Percentiles rank a stretch among this genome's conserved stretches.
Evolutionary conservation across 805 yeast genomes (phyloP).

Genomic region (Ogataea nonfermentans): DNA sequence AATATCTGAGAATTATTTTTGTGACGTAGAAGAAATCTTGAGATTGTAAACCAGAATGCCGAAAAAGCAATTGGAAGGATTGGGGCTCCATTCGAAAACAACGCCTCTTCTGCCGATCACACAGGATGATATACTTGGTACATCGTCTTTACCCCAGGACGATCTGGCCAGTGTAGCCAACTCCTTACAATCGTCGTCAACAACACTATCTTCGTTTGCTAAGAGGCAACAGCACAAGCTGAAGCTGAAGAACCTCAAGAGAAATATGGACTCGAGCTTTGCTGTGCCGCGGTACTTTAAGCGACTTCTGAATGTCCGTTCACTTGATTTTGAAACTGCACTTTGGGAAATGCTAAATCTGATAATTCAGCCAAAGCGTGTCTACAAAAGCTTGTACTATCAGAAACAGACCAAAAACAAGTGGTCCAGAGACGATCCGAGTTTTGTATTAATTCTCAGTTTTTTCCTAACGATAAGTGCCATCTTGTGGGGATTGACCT

Average conservation of each 20-base stretch:
- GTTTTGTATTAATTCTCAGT: slow-evolving; percentile 74
- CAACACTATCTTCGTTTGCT: slow-evolving; percentile 26
- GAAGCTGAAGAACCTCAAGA: slow-evolving; percentile 21
- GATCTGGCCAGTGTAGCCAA: slow-evolving; percentile 28
- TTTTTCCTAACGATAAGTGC: slow-evolving; percentile 69
- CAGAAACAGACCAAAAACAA: slow-evolving; percentile 75
- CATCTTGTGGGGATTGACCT: slow-evolving; percentile 86
- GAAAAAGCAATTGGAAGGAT: slow-evolving; percentile 22
- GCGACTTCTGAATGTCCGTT: slow-evolving; percentile 66
- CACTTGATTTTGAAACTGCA: slow-evolving; percentile 90
- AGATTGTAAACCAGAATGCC: slow-evolving; percentile 12
- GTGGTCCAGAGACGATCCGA: slow-evolving; percentile 92
- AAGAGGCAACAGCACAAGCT: slow-evolving; percentile 26
- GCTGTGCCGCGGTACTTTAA: slow-evolving; percentile 32
- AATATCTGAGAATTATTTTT: not conserved
- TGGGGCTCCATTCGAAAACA: slow-evolving; percentile 19
- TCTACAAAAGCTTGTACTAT: slow-evolving; percentile 77
- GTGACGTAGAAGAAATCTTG: slow-evolving; percentile 4
- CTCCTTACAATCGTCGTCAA: slow-evolving; percentile 27
- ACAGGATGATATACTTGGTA: slow-evolving; percentile 21
- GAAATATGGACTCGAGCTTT: slow-evolving; percentile 20
- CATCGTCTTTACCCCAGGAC: slow-evolving; percentile 16
- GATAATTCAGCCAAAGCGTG: slow-evolving; percentile 72
- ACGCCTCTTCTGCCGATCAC: slow-evolving; percentile 23
- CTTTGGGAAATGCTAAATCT: slow-evolving; percentile 84